Base-by-base conservation (phyloP, 306 rosid genomes). In the Prunus mume region DNA sequence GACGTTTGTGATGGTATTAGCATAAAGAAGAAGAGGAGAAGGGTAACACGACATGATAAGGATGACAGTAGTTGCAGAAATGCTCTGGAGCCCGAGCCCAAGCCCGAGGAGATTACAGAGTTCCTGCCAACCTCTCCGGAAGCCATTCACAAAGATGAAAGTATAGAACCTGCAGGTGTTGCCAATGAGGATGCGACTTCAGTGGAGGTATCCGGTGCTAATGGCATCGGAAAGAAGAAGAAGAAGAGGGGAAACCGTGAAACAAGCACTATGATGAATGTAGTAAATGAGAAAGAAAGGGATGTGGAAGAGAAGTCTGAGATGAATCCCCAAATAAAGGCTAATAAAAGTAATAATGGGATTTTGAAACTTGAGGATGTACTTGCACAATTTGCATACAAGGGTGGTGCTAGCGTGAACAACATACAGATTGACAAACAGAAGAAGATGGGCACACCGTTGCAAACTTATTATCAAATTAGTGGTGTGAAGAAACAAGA, bases 321-420 rank as follows among this genome's bases (percentile, higher is more conserved):
- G 68, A 9, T 64, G 12, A 64, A 64, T 64, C 24, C 46, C 32
- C 34, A 24, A 68, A 60, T 11, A 60, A 58, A 58, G 32, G 65
- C 65, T 60, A 60, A 12, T 60, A 13, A 69, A 24, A 25, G 43
- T 14, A 27, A 18, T 18, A 69, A 27, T 9, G 61, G 1, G 45
- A 69, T 49, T 28, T 51, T 79, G 69, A 64, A 65, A 13, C 56
- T 75, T 18, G 84, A 64, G 30, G 69, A 76, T 43, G 34, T 69
- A 61, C 69, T 81, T 30, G 58, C 69, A 18, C 76, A 43, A 18
- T 51, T 10, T 6, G 57, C 20, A 13, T 81, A 70, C 72, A 41
- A 54, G 18, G 70, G 50, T 28, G 49, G 3, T 70, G 18, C 3
- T 41, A 65, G 27, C 9, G 15, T 65, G 68, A 61, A 6, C 54